Percentiles rank a stretch among this genome's conserved stretches.
Evolutionary conservation across 2,329 filamentous ascomycete genomes (phyloP).

Genomic region (Escovopsis weberi): DNA sequence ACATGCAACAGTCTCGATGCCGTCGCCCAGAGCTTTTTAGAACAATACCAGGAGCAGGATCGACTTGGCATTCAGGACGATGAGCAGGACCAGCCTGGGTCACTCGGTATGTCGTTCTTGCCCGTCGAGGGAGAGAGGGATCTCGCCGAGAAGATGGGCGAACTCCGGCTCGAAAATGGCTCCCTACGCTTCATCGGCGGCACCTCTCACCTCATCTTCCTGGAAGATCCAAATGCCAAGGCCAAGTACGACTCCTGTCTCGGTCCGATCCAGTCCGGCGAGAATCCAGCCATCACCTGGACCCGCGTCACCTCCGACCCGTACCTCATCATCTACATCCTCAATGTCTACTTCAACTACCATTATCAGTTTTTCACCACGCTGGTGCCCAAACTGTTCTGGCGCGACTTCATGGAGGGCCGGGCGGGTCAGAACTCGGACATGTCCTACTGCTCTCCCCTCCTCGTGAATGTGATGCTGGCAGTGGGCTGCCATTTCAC

Average conservation of each 20-base stretch:
- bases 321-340: conserved; percentile 66
- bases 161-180: conserved; percentile 74
- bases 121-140: conserved; percentile 54
- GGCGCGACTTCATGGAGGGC: conserved; percentile 67
- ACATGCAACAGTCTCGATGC: conserved; percentile 58
- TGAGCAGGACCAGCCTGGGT: conserved; percentile 23
- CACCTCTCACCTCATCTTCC: conserved; percentile 82
- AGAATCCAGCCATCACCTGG: conserved; percentile 72
- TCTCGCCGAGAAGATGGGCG: conserved; percentile 83
- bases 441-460: conserved; percentile 63
- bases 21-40: conserved; percentile 39
- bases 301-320: conserved; percentile 71
- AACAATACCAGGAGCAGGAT: conserved; percentile 20
- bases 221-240: conserved; percentile 35
- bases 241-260: conserved; percentile 26
- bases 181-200: conserved; percentile 84
- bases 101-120: conserved; percentile 26
- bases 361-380: conserved; percentile 95
- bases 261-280: conserved; percentile 35
- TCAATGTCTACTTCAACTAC: conserved; percentile 98
- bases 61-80: conserved; percentile 1
- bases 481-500: conserved; percentile 91
- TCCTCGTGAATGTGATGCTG: conserved; percentile 88
- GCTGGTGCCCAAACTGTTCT: conserved; percentile 74
- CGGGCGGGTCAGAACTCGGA: conserved; percentile 38